These are phyloP conservation scores for Candida glaebosa DNA, from an alignment of 805 yeast genomes.

Conservation along the genomic window DNA sequence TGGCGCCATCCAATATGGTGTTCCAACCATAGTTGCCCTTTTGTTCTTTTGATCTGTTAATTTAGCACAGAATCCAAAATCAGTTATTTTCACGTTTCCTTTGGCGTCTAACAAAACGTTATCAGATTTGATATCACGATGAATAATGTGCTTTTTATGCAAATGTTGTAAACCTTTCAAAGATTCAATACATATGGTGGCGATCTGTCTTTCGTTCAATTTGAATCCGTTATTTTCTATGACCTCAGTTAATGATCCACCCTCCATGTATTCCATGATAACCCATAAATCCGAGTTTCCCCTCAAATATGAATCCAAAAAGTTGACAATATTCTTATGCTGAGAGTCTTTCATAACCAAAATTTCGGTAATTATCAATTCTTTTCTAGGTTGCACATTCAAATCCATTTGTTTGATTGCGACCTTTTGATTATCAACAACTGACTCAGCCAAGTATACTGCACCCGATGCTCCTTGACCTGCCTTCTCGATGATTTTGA, in stretches of 20 bases:
- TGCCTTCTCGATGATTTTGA: constrained; percentile 74
- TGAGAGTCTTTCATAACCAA: constrained; percentile 94
- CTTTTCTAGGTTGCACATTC: constrained; percentile 88
- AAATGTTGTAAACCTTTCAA: constrained; percentile 86
- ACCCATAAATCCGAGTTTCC: constrained; percentile 89
- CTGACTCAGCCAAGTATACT: constrained; percentile 78
- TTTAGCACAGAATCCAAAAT: constrained; percentile 61
- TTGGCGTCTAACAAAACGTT: constrained; percentile 42
- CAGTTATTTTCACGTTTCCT: constrained; percentile 45
- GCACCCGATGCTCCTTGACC: constrained; percentile 99
- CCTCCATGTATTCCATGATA: constrained; percentile 99
- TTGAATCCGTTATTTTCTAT: constrained; percentile 78
- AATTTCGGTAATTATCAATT: constrained; percentile 91
- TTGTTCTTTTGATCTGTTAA: constrained; percentile 68
- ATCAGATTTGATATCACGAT: constrained; percentile 49
- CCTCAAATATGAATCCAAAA: constrained; percentile 82
- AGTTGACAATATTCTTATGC: constrained; percentile 93
- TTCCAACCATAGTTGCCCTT: constrained; percentile 84
- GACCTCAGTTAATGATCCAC: constrained; percentile 94
- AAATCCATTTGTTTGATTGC: constrained; percentile 97
- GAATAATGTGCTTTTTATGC: constrained; percentile 90
- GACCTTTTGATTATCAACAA: constrained; percentile 58
- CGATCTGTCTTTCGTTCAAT: constrained; percentile 82
- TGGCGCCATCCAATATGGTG: constrained; percentile 92
- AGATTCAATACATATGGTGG: constrained; percentile 87